Evolutionary conservation across 83 land plant genomes (phyloP), one percentile per base, ranked within the genome.

Genomic region (Picea abies): DNA sequence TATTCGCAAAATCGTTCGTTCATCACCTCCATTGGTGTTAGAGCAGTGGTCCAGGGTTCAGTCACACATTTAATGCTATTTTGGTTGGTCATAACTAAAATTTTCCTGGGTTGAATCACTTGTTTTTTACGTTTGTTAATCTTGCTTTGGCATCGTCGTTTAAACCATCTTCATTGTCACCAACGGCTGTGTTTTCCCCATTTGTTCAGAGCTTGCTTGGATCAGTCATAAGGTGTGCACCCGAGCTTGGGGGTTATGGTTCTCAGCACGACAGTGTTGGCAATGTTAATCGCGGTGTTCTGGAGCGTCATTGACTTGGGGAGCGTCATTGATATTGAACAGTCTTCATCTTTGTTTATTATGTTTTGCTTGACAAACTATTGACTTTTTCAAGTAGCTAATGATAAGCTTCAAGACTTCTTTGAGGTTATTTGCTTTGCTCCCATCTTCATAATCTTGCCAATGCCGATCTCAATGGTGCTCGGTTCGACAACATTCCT

Each of bases 71-170:
- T 65, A 65, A 65, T 8, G 25, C 68, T 65, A 23, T 90, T 73
- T 84, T 92, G 19, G 90, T 90, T 0, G 62, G 79, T 35, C 93
- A 89, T 80, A 87, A 87, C 22, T 80, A 84, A 12, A 88, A 85
- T 12, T 69, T 89, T 56, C 87, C 89, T n/a, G 62, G 85, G 5
- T 12, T 52, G 56, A 52, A 52, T 52, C 56, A 10, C 56, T 52
- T 12, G 56, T 11, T 10, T 52, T 52, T 52, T n/a, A n/a, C 67
- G 25, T 64, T n/a, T 6, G n/a, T 75, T 60, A 35, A 90, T 86
- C 80, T 35, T 89, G 47, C 65, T 84, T 29, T 88, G 89, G 26
- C 39, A 25, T 10, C 47, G 1, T 41, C 86, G 1, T 73, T 73
- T 23, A 73, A 73, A 22, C 58, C 6, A 14, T 22, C 58, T 44